A percentile compares a stretch with the other conserved stretches of the same genome.
phyloP scores from a whole-genome alignment of 495 filamentous ascomycete genomes.

The Penicillium argentinense region DNA sequence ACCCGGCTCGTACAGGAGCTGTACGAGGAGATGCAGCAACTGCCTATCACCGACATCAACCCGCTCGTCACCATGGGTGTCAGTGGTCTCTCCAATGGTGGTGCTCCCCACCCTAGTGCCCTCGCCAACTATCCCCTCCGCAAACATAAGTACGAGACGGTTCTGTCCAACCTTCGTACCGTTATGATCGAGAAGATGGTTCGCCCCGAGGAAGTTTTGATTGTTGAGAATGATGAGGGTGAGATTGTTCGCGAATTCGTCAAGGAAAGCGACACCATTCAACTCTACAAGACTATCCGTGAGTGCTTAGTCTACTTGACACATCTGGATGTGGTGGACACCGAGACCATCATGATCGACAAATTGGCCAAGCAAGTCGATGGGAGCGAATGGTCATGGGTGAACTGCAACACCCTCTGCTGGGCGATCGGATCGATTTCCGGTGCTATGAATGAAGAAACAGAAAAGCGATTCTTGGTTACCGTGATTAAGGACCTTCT shows the following conservation, averaged over 20 bases:
- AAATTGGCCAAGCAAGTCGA: constrained; percentile 94
- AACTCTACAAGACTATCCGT: constrained; percentile 97
- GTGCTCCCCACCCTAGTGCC: constrained; percentile 78
- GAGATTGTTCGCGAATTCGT: constrained; percentile 99
- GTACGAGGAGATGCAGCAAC: constrained; percentile 96
- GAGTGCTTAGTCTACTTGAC: constrained; percentile 98
- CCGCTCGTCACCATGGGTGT: constrained; percentile 78
- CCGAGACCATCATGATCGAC: constrained; percentile 98
- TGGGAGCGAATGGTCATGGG: constrained; percentile 96
- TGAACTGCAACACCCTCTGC: constrained; percentile 98
- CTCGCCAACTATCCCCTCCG: constrained; percentile 85
- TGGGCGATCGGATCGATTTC: constrained; percentile 99
- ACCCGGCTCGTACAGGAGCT: constrained; percentile 97
- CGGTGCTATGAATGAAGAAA: constrained; percentile 98
- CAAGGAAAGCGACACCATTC: constrained; percentile 98
- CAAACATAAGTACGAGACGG: constrained; percentile 95
- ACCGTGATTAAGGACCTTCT: constrained; percentile 98
- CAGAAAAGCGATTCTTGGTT: constrained; percentile 95
- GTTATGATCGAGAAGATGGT: constrained; percentile 99
- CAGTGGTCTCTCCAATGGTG: constrained; percentile 68
- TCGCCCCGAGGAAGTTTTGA: constrained; percentile 93
- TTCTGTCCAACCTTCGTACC: constrained; percentile 87
- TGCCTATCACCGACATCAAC: constrained; percentile 89
- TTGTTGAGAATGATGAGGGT: constrained; percentile 98
- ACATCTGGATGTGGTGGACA: constrained; percentile 95